phyloP scores from a whole-genome alignment of 1,139 yeast species.

The Magnusiomyces suaveolens region DNA sequence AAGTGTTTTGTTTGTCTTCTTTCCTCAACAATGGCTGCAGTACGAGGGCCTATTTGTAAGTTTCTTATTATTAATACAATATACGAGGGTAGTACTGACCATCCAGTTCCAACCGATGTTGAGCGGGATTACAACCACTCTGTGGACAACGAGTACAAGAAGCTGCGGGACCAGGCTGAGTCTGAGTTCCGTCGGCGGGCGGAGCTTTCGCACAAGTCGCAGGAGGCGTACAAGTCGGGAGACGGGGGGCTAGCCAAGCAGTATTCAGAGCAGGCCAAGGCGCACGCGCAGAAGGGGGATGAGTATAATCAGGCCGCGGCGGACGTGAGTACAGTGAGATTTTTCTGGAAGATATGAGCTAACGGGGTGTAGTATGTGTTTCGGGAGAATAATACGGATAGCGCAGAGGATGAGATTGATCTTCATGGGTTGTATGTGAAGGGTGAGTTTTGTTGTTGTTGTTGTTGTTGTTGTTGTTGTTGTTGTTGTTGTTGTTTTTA shows the following conservation, averaged over 20 bases:
- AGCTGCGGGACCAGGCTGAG: conserved; percentile 60
- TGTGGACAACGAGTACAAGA: conserved; percentile 42
- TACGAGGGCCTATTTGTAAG: background rate
- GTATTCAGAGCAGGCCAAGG: conserved; percentile 59
- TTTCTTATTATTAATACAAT: too few species aligned
- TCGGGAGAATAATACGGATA: conserved; percentile 77
- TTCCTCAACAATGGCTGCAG: background rate
- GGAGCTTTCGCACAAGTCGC: conserved; percentile 56
- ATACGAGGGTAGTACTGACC: background rate
- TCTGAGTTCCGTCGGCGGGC: conserved; percentile 50
- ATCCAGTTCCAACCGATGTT: background rate
- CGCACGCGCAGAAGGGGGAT: conserved; percentile 53
- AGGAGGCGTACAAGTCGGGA: conserved; percentile 65
- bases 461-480: too few species aligned
- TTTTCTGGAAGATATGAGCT: too few species aligned
- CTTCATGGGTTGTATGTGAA: conserved; percentile 84
- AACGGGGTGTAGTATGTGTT: conserved; percentile 81
- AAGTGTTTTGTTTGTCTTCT: too few species aligned
- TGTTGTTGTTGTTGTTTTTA: too few species aligned
- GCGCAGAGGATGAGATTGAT: conserved; percentile 78
- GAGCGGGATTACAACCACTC: conserved; percentile 34
- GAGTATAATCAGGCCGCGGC: conserved; percentile 72
- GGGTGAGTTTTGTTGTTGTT: conserved; percentile 17
- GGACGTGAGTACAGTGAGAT: conserved; percentile 28
- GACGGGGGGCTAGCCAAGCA: conserved; percentile 65